phyloP scores from a whole-genome alignment of 352 stramenopile genomes.

The Plasmopara halstedii region DNA sequence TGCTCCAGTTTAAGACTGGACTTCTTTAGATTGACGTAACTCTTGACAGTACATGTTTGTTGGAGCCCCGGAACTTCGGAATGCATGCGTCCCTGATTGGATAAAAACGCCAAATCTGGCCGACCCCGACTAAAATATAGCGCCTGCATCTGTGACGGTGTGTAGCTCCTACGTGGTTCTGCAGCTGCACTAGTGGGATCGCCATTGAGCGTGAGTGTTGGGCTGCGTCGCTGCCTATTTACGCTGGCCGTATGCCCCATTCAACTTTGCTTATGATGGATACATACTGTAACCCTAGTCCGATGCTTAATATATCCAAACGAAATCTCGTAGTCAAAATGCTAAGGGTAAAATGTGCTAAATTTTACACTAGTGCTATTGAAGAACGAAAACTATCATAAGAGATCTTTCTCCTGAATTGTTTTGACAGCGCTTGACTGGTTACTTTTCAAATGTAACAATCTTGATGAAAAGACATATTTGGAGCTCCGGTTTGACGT shows the following conservation, averaged over 20 bases:
- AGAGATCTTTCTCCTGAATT: too few relatives aligned
- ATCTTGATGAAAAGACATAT: too few relatives aligned
- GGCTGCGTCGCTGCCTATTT: not conserved
- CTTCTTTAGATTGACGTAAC: slow-evolving; percentile 84
- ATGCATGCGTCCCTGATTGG: slow-evolving; percentile 41
- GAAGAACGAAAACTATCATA: too few relatives aligned
- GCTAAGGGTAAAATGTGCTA: too few relatives aligned
- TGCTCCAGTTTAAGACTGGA: slow-evolving; percentile 48
- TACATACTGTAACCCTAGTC: too few relatives aligned
- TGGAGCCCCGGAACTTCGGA: slow-evolving; percentile 73
- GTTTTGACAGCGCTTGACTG: too few relatives aligned
- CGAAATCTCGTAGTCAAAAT: too few relatives aligned
- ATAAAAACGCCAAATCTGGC: slow-evolving; percentile 82
- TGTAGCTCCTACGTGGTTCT: slow-evolving; percentile 42
- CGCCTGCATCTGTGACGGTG: slow-evolving; percentile 72
- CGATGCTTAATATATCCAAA: too few relatives aligned
- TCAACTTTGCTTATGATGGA: too few relatives aligned
- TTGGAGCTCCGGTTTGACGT: too few relatives aligned
- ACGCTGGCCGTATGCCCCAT: not conserved
- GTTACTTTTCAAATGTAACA: too few relatives aligned
- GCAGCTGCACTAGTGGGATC: not conserved
- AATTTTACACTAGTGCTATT: too few relatives aligned
- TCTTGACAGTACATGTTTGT: slow-evolving; percentile 76
- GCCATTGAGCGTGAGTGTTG: not conserved
- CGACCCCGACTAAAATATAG: slow-evolving; percentile 72